Conservation (phyloP, 2,329 filamentous ascomycete species). For the Exophiala spinifera region DNA sequence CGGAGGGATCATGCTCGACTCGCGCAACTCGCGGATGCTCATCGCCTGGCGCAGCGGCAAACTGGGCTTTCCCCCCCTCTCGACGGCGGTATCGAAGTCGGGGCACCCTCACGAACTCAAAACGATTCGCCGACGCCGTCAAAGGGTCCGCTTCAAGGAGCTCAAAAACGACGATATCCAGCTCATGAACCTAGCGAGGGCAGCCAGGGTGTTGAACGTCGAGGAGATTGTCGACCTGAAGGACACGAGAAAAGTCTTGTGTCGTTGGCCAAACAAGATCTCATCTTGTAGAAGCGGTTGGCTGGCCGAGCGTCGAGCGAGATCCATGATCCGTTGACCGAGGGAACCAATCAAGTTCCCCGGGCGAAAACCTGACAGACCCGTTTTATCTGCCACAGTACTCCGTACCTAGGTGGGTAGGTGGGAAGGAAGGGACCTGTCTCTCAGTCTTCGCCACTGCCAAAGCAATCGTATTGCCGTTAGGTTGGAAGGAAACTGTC, state of each 20-base stretch:
- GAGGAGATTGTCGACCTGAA: constrained; percentile 65
- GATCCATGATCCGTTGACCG: constrained; percentile 42
- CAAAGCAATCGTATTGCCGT: no score
- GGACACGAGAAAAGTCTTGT: constrained; percentile 54
- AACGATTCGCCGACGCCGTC: constrained; percentile 47
- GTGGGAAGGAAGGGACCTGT: not conserved
- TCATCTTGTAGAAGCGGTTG: constrained; percentile 51
- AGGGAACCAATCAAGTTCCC: not conserved
- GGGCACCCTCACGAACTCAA: constrained; percentile 60
- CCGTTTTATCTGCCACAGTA: no score
- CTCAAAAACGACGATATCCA: constrained; percentile 59
- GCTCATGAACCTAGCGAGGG: constrained; percentile 63
- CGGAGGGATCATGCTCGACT: constrained; percentile 62
- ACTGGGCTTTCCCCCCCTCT: constrained; percentile 62
- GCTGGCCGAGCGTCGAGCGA: constrained; percentile 41
- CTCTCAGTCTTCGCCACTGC: not conserved
- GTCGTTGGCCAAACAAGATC: constrained; percentile 52
- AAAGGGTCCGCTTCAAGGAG: constrained; percentile 51
- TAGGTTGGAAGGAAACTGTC: no score
- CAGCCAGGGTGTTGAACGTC: constrained; percentile 61
- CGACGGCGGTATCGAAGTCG: constrained; percentile 63
- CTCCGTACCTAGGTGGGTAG: not conserved
- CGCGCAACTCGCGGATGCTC: constrained; percentile 58
- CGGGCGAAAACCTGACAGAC: no score
- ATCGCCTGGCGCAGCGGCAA: constrained; percentile 63